These are phyloP conservation scores for Bacterosira constricta DNA, from an alignment of 108 stramenopile genomes.

Conservation along the genomic window DNA sequence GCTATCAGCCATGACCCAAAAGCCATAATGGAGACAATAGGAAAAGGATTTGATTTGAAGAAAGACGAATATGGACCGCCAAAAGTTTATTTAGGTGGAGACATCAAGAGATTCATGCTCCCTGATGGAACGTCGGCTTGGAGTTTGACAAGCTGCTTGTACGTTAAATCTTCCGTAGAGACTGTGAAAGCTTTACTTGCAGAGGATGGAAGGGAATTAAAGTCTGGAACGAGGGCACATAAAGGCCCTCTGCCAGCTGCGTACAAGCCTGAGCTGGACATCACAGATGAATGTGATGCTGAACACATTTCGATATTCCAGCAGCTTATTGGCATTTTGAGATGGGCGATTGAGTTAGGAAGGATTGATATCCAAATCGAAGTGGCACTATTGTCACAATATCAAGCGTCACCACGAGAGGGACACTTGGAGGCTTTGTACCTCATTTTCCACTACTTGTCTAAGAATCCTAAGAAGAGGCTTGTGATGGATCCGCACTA, in stretches of 20 bases:
- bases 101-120: neutral
- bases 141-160: neutral
- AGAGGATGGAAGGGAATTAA: neutral
- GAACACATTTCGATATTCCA: neutral
- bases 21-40: neutral
- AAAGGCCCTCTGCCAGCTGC: conserved; percentile 2
- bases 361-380: conserved; percentile 52
- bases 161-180: conserved; percentile 1
- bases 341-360: conserved; percentile 56
- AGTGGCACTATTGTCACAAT: too few relatives aligned
- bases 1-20: neutral
- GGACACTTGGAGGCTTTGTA: too few relatives aligned
- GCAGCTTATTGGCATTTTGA: conserved; percentile 41
- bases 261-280: conserved; percentile 37
- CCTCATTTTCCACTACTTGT: too few relatives aligned
- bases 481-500: too few relatives aligned
- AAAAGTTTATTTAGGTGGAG: neutral
- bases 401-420: too few relatives aligned
- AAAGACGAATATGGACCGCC: neutral
- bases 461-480: too few relatives aligned
- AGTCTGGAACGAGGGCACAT: neutral
- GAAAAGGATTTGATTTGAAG: neutral
- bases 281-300: neutral
- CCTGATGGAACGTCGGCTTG: neutral
- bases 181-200: conserved; percentile 1